phyloP scores from a whole-genome alignment of 495 filamentous ascomycete genomes.

The Penicillium tannophilum region DNA sequence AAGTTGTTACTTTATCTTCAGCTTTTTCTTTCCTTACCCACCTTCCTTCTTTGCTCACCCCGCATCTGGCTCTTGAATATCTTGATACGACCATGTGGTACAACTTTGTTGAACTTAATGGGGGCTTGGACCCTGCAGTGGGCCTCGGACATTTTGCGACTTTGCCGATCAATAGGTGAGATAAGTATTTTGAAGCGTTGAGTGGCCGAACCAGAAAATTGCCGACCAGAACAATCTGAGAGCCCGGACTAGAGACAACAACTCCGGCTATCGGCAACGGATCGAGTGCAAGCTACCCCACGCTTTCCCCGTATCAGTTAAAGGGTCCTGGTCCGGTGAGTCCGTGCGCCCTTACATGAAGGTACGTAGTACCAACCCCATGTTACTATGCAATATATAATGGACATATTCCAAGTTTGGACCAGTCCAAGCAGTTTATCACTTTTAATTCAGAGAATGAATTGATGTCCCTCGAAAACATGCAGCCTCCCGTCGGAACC shows the following conservation, averaged over 20 bases:
- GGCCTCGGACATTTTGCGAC: slow-evolving; percentile 12
- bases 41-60: neutral
- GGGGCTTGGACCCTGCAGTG: slow-evolving; percentile 12
- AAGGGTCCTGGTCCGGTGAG: neutral
- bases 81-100: slow-evolving; percentile 16
- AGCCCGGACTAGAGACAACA: neutral
- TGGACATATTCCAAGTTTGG: neutral
- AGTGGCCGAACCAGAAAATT: slow-evolving; percentile 1
- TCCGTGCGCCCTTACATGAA: neutral
- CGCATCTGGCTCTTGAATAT: neutral
- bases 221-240: neutral
- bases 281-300: neutral
- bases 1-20: neutral
- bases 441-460: neutral
- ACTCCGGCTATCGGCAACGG: neutral
- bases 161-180: slow-evolving; percentile 2
- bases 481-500: neutral
- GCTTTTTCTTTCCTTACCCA: neutral
- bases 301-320: slow-evolving; percentile 3
- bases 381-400: neutral
- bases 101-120: slow-evolving; percentile 10
- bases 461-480: neutral
- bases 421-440: neutral
- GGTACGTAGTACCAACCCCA: neutral
- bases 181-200: neutral